phyloP scores from a whole-genome alignment of 345 rosid species.

The Sisymbrium altissimum region DNA sequence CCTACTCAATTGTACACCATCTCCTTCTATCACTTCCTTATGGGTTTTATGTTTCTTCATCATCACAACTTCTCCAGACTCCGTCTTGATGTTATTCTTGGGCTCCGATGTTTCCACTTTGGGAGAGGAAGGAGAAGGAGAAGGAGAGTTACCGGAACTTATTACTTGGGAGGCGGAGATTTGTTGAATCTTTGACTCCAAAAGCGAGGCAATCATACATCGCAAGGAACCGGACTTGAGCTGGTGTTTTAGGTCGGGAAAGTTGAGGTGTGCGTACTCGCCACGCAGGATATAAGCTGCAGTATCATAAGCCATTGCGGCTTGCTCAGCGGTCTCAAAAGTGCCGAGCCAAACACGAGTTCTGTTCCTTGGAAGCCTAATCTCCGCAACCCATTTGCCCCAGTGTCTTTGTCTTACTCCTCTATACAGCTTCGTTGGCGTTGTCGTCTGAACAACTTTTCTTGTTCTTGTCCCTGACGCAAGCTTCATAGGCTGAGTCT shows the following conservation, averaged over 20 bases:
- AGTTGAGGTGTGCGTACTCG: slow-evolving; percentile 83
- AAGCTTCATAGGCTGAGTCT: slow-evolving; percentile 67
- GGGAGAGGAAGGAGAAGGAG: background rate
- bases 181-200: slow-evolving; percentile 35
- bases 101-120: slow-evolving; percentile 16
- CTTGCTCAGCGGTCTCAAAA: slow-evolving; percentile 88
- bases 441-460: slow-evolving; percentile 24
- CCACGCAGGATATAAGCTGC: slow-evolving; percentile 89
- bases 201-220: slow-evolving; percentile 30
- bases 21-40: slow-evolving; percentile 44
- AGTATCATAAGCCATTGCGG: slow-evolving; percentile 88
- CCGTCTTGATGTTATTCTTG: slow-evolving; percentile 38
- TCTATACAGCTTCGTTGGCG: slow-evolving; percentile 66
- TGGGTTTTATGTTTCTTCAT: slow-evolving; percentile 32
- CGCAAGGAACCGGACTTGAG: slow-evolving; percentile 59
- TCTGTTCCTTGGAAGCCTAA: slow-evolving; percentile 85
- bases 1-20: slow-evolving; percentile 78
- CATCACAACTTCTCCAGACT: slow-evolving; percentile 34
- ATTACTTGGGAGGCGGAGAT: slow-evolving; percentile 24
- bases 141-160: slow-evolving; percentile 13
- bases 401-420: slow-evolving; percentile 97
- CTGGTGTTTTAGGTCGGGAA: slow-evolving; percentile 80
- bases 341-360: slow-evolving; percentile 98
- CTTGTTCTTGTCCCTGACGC: slow-evolving; percentile 31
- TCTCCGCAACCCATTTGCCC: slow-evolving; percentile 99